These are phyloP conservation scores for Clarireedia paspali DNA, from an alignment of 2,329 filamentous ascomycete species.

Conservation along the genomic window DNA sequence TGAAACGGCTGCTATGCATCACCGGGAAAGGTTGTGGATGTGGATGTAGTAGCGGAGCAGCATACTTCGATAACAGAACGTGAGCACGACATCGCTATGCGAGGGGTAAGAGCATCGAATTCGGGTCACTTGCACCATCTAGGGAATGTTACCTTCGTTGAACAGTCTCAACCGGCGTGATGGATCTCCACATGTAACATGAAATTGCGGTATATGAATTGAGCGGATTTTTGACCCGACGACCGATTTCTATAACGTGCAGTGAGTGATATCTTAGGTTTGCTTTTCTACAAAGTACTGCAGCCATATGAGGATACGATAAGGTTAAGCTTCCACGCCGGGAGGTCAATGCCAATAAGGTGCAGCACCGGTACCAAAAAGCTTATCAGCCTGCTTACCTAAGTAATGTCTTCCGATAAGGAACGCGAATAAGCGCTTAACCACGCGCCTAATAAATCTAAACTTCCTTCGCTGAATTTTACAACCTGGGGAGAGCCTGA, in stretches of 20 bases:
- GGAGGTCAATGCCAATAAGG: no score
- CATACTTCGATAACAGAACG: not conserved
- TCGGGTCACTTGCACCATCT: constrained; percentile 3
- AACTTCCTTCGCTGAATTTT: constrained; percentile 8
- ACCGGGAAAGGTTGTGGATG: not conserved
- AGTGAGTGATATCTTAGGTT: no score
- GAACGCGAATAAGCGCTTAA: not conserved
- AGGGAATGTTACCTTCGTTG: not conserved
- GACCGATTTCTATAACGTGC: no score
- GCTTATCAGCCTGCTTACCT: not conserved
- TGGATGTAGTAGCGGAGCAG: not conserved
- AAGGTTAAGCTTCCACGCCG: no score
- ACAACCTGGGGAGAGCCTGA: not conserved
- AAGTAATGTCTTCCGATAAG: not conserved
- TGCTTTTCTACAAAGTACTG: no score
- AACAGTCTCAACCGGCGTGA: no score
- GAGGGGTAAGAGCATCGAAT: constrained; percentile 4
- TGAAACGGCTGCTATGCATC: constrained; percentile 8
- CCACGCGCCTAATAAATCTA: not conserved
- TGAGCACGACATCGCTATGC: not conserved
- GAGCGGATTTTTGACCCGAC: no score
- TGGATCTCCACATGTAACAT: no score
- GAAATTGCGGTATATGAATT: no score
- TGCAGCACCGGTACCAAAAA: not conserved
- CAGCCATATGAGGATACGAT: no score